phyloP scores from a whole-genome alignment of 2,329 filamentous ascomycete species.

The Penicillium palitans region DNA sequence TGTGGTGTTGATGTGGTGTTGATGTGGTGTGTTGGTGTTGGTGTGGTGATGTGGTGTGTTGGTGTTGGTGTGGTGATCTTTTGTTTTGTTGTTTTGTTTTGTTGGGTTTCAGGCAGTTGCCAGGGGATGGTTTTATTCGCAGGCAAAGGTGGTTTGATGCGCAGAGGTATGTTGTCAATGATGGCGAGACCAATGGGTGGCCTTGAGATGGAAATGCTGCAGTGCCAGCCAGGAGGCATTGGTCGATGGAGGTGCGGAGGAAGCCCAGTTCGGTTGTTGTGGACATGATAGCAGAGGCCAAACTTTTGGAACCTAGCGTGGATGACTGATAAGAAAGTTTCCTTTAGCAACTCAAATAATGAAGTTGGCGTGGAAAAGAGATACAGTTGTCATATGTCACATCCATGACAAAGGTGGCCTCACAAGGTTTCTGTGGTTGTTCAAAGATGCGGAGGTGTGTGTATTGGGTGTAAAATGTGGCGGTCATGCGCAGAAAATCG shows the following conservation, averaged over 20 bases:
- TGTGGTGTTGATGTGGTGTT: neutral
- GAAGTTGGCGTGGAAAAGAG: neutral
- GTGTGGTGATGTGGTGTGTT: neutral
- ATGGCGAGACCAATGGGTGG: no score
- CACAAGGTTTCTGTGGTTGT: neutral
- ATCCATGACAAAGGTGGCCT: neutral
- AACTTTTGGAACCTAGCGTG: neutral
- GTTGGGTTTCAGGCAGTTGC: neutral
- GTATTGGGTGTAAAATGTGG: neutral
- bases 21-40: no score
- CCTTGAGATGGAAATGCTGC: neutral
- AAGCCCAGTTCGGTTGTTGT: no score
- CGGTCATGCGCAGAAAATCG: neutral
- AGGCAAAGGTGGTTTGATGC: neutral
- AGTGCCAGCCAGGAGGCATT: neutral
- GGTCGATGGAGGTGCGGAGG: neutral
- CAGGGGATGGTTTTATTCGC: no score
- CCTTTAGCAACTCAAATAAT: neutral
- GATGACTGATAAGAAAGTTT: neutral
- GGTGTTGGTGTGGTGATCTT: no score
- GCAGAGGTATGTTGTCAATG: neutral
- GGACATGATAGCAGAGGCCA: neutral
- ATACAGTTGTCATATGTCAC: neutral
- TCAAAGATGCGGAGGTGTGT: neutral
- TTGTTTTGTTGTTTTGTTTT: neutral